Evolutionary conservation across 805 yeast genomes (phyloP).

Genomic region (Candida boidinii): DNA sequence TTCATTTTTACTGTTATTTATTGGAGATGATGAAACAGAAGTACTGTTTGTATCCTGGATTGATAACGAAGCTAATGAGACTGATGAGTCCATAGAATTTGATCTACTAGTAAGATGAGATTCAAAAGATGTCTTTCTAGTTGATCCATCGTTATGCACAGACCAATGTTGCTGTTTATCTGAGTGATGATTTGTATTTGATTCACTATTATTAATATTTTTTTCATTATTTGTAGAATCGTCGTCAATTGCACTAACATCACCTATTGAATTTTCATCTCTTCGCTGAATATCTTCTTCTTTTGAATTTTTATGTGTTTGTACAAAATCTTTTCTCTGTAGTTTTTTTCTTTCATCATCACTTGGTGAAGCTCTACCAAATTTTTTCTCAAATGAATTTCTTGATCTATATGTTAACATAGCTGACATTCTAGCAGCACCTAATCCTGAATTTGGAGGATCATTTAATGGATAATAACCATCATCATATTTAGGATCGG

Average conservation of each 20-base stretch:
- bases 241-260: too few species aligned
- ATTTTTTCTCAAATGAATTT: slow-evolving; percentile 83
- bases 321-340: too few species aligned
- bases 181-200: too few species aligned
- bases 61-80: slow-evolving; percentile 9
- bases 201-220: too few species aligned
- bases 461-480: slow-evolving; percentile 77
- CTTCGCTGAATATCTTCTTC: too few species aligned
- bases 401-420: slow-evolving; percentile 86
- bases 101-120: slow-evolving; percentile 18
- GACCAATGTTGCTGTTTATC: slow-evolving; percentile 75
- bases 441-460: slow-evolving; percentile 78
- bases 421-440: slow-evolving; percentile 98
- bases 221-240: too few species aligned
- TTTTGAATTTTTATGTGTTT: too few species aligned
- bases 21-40: slow-evolving; percentile 1
- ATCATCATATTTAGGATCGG: slow-evolving; percentile 88
- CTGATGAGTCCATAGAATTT: slow-evolving; percentile 17
- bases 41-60: slow-evolving; percentile 14
- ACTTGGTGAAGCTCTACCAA: slow-evolving; percentile 73
- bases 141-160: slow-evolving; percentile 77
- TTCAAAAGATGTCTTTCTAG: slow-evolving; percentile 18
- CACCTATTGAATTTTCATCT: too few species aligned
- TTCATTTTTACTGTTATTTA: too few species aligned
- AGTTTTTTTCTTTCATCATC: too few species aligned